These are phyloP conservation scores for Rhizophagus clarus DNA, from an alignment of 192 early-diverging fungal species.

Conservation along the genomic window DNA sequence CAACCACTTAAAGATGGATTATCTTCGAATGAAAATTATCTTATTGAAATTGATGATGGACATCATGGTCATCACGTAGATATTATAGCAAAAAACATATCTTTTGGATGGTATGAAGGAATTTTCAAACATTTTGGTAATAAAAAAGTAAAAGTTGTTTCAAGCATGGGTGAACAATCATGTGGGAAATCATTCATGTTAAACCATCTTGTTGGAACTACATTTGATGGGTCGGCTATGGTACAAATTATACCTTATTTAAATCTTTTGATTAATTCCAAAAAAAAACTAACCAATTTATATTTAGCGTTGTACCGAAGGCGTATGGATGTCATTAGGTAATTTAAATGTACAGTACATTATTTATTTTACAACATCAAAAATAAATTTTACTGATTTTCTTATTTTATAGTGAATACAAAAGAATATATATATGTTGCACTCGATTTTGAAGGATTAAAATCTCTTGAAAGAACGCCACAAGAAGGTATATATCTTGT, in stretches of 20 bases:
- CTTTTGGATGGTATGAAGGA: slow-evolving; percentile 29
- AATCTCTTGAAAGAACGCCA: slow-evolving; percentile 23
- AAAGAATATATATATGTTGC: slow-evolving; percentile 26
- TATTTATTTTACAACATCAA: background rate
- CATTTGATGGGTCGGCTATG: slow-evolving; percentile 30
- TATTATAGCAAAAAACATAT: background rate
- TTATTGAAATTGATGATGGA: background rate
- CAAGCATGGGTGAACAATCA: slow-evolving; percentile 33
- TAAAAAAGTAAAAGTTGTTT: slow-evolving; percentile 26
- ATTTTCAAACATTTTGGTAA: slow-evolving; percentile 31
- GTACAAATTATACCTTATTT: background rate
- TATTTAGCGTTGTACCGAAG: slow-evolving; percentile 33
- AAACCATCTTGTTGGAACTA: slow-evolving; percentile 29
- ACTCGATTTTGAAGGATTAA: slow-evolving; percentile 32
- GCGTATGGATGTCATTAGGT: slow-evolving; percentile 32
- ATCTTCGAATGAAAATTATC: background rate
- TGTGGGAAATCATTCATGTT: slow-evolving; percentile 31
- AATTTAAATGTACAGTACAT: background rate
- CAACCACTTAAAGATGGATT: slow-evolving; percentile 22
- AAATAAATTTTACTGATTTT: background rate
- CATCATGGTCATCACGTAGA: background rate
- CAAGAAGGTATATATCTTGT: slow-evolving; percentile 25
- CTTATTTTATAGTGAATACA: background rate
- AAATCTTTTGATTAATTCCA: too few species aligned
- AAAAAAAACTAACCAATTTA: background rate